These are phyloP conservation scores for Linnemannia exigua DNA, from an alignment of 192 early-diverging fungal species.

Conservation along the genomic window DNA sequence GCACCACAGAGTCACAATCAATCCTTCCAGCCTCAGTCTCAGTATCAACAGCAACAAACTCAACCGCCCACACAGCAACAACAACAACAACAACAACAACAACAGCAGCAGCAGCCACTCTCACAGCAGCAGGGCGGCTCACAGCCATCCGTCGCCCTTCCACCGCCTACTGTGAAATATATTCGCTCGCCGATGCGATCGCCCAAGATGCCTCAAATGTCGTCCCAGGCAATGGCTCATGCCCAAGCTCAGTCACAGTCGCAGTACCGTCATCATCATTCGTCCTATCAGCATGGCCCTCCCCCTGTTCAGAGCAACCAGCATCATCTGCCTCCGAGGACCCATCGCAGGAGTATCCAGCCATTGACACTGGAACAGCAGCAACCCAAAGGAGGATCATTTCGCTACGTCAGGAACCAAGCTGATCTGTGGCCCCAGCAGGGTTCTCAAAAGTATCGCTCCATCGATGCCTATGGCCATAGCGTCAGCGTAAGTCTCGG, in stretches of 20 bases:
- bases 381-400: constrained; percentile 52
- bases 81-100: constrained; percentile 14
- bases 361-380: constrained; percentile 49
- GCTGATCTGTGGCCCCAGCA: constrained; percentile 55
- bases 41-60: constrained; percentile 12
- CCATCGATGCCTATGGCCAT: constrained; percentile 49
- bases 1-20: neutral
- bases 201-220: constrained; percentile 51
- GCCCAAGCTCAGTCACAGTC: constrained; percentile 22
- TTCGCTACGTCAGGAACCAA: constrained; percentile 53
- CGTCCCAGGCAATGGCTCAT: constrained; percentile 52
- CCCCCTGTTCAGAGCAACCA: constrained; percentile 8
- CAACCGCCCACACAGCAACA: neutral
- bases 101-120: constrained; percentile 18
- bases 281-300: constrained; percentile 17
- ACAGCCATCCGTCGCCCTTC: constrained; percentile 25
- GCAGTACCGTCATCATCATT: constrained; percentile 12
- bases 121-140: constrained; percentile 14
- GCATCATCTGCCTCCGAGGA: constrained; percentile 44
- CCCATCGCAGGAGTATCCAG: constrained; percentile 57
- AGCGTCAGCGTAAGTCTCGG: constrained; percentile 44
- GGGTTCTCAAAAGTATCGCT: constrained; percentile 56
- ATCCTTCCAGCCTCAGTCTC: constrained; percentile 1
- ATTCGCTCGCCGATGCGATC: constrained; percentile 51
- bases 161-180: constrained; percentile 40